Conservation (phyloP, 371 early-diverging fungal genomes). For the Cokeromyces recurvatus region DNA sequence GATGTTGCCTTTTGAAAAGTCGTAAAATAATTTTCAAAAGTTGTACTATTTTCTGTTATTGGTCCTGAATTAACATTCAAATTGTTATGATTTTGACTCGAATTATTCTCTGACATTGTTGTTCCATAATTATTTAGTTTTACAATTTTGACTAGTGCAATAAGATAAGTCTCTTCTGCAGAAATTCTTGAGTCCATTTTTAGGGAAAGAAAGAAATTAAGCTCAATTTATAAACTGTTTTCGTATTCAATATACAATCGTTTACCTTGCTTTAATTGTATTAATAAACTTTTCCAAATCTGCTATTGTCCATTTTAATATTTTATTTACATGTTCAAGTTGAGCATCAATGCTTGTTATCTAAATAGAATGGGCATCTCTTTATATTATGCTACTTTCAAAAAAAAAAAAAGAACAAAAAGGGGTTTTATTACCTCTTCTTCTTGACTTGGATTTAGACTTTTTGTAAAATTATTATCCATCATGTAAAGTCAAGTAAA, state of each 20-base stretch:
- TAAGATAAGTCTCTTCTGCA: slow-evolving; percentile 38
- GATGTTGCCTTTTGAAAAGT: slow-evolving; percentile 19
- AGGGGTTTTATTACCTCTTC: slow-evolving; percentile 9
- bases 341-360: slow-evolving; percentile 35
- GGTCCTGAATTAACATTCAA: neutral
- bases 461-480: slow-evolving; percentile 4
- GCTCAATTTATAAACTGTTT: neutral
- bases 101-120: neutral
- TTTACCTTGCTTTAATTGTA: slow-evolving; percentile 35
- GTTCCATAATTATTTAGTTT: neutral
- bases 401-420: no score
- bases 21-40: slow-evolving; percentile 24
- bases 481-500: no score
- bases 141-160: slow-evolving; percentile 26
- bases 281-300: slow-evolving; percentile 40
- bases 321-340: slow-evolving; percentile 31
- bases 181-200: slow-evolving; percentile 13
- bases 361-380: neutral
- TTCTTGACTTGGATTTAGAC: slow-evolving; percentile 10
- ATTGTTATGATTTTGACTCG: neutral
- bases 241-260: neutral
- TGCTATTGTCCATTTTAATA: slow-evolving; percentile 38
- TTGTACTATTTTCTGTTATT: slow-evolving; percentile 13
- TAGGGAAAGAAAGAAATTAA: neutral
- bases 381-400: neutral